Conservation (phyloP, 495 filamentous ascomycete species). For the Neurospora sublineolata region DNA sequence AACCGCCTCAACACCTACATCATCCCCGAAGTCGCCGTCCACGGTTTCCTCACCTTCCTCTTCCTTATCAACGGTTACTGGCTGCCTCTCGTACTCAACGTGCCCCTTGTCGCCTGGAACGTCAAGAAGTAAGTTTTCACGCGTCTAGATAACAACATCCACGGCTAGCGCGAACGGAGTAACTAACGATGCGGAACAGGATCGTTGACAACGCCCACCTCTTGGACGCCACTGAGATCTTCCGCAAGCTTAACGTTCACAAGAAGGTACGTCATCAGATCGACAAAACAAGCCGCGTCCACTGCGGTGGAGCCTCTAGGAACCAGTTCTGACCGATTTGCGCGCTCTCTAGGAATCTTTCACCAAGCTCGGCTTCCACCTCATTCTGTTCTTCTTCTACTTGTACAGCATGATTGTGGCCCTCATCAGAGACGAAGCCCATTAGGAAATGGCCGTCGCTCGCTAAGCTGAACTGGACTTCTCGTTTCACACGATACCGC, state of each 20-base stretch:
- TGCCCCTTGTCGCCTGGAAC: constrained; percentile 88
- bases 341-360: constrained; percentile 70
- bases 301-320: background rate
- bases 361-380: constrained; percentile 96
- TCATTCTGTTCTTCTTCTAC: constrained; percentile 99
- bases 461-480: background rate
- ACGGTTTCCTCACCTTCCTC: constrained; percentile 84
- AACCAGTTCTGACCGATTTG: background rate
- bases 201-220: constrained; percentile 95
- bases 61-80: constrained; percentile 99
- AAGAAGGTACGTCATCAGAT: constrained; percentile 64
- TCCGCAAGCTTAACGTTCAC: constrained; percentile 96
- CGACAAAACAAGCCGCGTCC: background rate
- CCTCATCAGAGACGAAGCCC: constrained; percentile 86
- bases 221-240: constrained; percentile 96
- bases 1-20: constrained; percentile 99
- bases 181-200: constrained; percentile 33
- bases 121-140: constrained; percentile 72
- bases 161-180: constrained; percentile 13
- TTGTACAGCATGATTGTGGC: constrained; percentile 99
- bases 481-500: background rate
- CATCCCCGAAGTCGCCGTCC: constrained; percentile 94
- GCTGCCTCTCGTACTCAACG: constrained; percentile 82
- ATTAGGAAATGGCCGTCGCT: constrained; percentile 37
- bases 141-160: background rate